These are phyloP conservation scores for Nakazawaea wickerhamii DNA, from an alignment of 805 yeast genomes.

Conservation along the genomic window DNA sequence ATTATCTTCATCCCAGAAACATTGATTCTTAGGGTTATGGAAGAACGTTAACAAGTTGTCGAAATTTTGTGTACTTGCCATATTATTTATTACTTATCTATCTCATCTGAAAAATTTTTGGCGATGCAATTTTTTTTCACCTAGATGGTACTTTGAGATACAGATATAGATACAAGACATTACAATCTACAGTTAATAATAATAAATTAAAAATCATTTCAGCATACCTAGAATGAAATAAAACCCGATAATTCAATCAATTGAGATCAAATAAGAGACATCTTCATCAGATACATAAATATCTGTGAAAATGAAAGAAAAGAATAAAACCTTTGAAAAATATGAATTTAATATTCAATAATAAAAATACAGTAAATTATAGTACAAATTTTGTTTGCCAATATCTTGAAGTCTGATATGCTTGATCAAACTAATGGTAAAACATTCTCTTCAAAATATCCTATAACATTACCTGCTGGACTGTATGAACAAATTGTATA, in stretches of 20 bases:
- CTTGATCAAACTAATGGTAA: slow-evolving; percentile 12
- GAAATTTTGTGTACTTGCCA: slow-evolving; percentile 27
- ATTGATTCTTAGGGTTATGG: slow-evolving; percentile 34
- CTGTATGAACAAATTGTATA: slow-evolving; percentile 74
- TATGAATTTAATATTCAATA: background rate
- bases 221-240: background rate
- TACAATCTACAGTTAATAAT: background rate
- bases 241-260: background rate
- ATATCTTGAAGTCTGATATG: background rate
- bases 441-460: slow-evolving; percentile 16
- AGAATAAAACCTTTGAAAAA: background rate
- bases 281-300: too few species aligned
- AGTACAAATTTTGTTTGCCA: background rate
- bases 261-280: too few species aligned
- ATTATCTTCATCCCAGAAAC: slow-evolving; percentile 45
- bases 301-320: background rate
- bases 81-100: slow-evolving; percentile 5
- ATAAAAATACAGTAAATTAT: background rate
- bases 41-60: slow-evolving; percentile 47
- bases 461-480: slow-evolving; percentile 69
- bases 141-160: background rate
- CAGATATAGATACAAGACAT: background rate
- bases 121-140: slow-evolving; percentile 3
- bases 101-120: slow-evolving; percentile 1
- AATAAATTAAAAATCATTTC: background rate